A percentile compares a stretch with the other conserved stretches of the same genome.
phyloP scores from a whole-genome alignment of 371 early-diverging fungal genomes.

The Paramicrosporidium saccamoebae region DNA sequence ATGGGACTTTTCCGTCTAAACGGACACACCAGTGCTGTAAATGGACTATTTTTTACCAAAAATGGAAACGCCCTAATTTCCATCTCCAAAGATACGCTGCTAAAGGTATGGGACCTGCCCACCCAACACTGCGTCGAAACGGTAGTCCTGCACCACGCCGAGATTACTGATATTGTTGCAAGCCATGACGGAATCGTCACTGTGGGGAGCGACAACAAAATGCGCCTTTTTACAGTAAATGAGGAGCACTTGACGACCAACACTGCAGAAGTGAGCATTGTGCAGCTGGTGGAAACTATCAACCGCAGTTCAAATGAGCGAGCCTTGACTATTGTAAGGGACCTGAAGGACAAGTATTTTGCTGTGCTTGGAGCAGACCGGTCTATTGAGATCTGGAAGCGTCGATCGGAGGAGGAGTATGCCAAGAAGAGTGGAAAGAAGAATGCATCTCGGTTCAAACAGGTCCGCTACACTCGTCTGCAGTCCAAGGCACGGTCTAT shows the following conservation, averaged over 20 bases:
- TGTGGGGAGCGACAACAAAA: conserved; percentile 41
- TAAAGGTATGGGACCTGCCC: conserved; percentile 79
- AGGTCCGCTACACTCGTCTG: not conserved
- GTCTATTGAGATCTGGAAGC: too few species aligned
- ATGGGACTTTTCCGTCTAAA: conserved; percentile 49
- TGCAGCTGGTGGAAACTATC: too few species aligned
- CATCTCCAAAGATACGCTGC: conserved; percentile 62
- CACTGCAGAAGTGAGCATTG: too few species aligned
- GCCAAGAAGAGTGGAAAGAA: conserved; percentile 5
- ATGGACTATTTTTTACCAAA: conserved; percentile 13
- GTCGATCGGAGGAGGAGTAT: conserved; percentile 7
- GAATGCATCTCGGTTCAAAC: conserved; percentile 3
- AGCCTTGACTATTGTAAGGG: too few species aligned
- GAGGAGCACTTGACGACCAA: conserved; percentile 8
- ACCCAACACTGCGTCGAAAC: conserved; percentile 80
- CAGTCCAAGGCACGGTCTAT: conserved; percentile 7
- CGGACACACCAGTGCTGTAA: conserved; percentile 78
- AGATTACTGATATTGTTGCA: conserved; percentile 30
- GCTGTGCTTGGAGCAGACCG: too few species aligned
- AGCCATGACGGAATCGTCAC: conserved; percentile 29
- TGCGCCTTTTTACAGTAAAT: conserved; percentile 58
- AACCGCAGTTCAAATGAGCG: too few species aligned
- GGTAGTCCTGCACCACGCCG: conserved; percentile 54
- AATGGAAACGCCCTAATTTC: conserved; percentile 15
- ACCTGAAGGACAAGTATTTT: too few species aligned